Evolutionary conservation across 192 early-diverging fungal species (phyloP), one percentile per base, ranked within the genome.

Genomic region (Geosiphon pyriformis): DNA sequence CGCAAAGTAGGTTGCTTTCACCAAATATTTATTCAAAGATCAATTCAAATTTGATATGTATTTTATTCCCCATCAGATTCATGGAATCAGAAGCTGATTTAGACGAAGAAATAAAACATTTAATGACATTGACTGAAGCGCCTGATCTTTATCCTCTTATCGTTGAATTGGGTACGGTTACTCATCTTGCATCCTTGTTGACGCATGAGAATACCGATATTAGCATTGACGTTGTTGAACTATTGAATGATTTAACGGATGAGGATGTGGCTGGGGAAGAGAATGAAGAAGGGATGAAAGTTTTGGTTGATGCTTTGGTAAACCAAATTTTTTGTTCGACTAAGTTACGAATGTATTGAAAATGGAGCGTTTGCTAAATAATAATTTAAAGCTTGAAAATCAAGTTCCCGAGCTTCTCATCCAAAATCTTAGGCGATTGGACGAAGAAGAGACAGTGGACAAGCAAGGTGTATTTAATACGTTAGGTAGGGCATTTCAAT

Each of bases 201-300:
- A 78, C 85, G 35, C 96, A 99, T 70, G 94, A 95, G 52, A 99
- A 99, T 76, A 90, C 87, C 18, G 96, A 99, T 71, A 95, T 99
- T 74, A 74, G 83, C 1, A 86, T 95, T 33, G 86, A 87, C 29
- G 85, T 90, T 0, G 81, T 97, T 42, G 88, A 92, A 68, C 70
- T 98, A 10, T 67, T 95, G n/a, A 91, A 88, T 65, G 95, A 97
- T 76, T 78, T 95, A 56, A 93, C 90, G 10, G 94, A 94, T 70
- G 94, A 96, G 67, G 63, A 88, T 65, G 64, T 85, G 57, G 68
- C 85, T 70, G 77, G 84, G 15, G 78, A 83, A 59, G 78, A 82
- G 23, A 72, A 70, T 2, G 65, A 81, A 59, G 62, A 74, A 4
- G 74, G 78, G 1, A 81, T 96, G 64, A 81, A 88, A 51, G 69